Percentiles rank a stretch among this genome's conserved stretches.
Conservation (phyloP, 441 rosid genomes). For the Flueggea neowawraea region DNA sequence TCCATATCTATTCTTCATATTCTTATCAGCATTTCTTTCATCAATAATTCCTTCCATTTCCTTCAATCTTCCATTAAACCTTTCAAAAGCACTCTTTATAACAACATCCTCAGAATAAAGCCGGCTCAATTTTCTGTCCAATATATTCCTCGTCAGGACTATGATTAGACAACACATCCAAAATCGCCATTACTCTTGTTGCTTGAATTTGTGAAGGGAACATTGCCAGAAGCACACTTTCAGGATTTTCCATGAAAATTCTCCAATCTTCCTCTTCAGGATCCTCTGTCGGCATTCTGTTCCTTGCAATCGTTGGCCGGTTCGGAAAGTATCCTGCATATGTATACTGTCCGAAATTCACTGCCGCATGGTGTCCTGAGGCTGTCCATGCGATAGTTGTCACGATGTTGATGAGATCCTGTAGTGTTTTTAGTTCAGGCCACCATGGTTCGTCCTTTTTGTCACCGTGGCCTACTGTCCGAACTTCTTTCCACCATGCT, state of each 20-base stretch:
- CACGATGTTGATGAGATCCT: slow-evolving; percentile 35
- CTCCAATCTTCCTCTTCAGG: slow-evolving; percentile 30
- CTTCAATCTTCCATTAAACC: slow-evolving; percentile 32
- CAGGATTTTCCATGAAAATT: slow-evolving; percentile 38
- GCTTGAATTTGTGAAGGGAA: slow-evolving; percentile 70
- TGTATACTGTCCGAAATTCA: slow-evolving; percentile 65
- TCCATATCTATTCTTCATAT: slow-evolving; percentile 43
- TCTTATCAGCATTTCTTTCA: slow-evolving; percentile 28
- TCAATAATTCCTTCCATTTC: slow-evolving; percentile 37
- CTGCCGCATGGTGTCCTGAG: slow-evolving; percentile 56
- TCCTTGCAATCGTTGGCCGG: slow-evolving; percentile 57
- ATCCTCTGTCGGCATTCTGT: slow-evolving; percentile 50
- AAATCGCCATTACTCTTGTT: slow-evolving; percentile 43
- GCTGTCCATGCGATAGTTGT: slow-evolving; percentile 60
- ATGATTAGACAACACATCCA: slow-evolving; percentile 59
- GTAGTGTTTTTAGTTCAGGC: slow-evolving; percentile 43
- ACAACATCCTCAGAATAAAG: slow-evolving; percentile 45
- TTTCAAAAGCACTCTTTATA: slow-evolving; percentile 49
- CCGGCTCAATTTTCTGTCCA: slow-evolving; percentile 41
- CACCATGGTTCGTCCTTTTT: slow-evolving; percentile 49
- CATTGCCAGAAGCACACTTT: slow-evolving; percentile 30
- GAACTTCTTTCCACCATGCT: slow-evolving; percentile 53
- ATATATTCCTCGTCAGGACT: slow-evolving; percentile 79
- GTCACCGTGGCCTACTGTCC: slow-evolving; percentile 43
- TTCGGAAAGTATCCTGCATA: slow-evolving; percentile 74